Base-by-base conservation (phyloP, 768 basidiomycete genomes). In the Boletus eberwhitei region DNA sequence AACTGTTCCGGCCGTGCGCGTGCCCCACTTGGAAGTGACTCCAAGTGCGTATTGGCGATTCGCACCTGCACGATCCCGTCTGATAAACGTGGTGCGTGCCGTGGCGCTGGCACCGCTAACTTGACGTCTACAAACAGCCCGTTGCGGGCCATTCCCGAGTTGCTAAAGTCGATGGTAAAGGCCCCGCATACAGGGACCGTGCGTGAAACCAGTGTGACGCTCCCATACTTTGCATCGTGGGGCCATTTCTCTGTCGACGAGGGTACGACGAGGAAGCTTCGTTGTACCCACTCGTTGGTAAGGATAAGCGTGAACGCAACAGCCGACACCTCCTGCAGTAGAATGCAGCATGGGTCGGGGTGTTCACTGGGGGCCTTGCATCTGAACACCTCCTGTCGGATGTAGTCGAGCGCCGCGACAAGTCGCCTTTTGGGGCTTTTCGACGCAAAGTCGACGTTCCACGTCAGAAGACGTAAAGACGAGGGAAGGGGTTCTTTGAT, bases 31-130 rank as follows among this genome's bases (percentile, higher is more conserved):
- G 75, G 73, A 48, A 85, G 63, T 12, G 86, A 87, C 70, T 91
- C 89, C 46, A 91, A 73, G 63, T 91, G 88, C 24, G 87, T 88
- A 65, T 90, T 90, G 26, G 81, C 80, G 38, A 90, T 71, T 29
- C 87, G 77, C 57, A 89, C 53, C n/a, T 76, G 73, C 48, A 78
- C 74, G 26, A 74, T 69, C 45, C 73, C 70, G 39, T 73, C 74
- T 35, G 66, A 64, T 35, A 72, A 42, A 5, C 64, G 63, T 56
- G 72, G 26, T 60, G 71, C 44, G 62, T 69, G 48, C 17, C 57
- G 73, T 2, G 69, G 63, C 26, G 64, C 60, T 0, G 73, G 74
- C 22, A 74, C 59, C 43, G 72, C 68, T 40, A 86, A 62, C 59
- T 76, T 78, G 43, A 86, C 53, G 63, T 86, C 84, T 44, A 82